Conservation (phyloP, 345 rosid species). For the Hibiscus mutabilis region DNA sequence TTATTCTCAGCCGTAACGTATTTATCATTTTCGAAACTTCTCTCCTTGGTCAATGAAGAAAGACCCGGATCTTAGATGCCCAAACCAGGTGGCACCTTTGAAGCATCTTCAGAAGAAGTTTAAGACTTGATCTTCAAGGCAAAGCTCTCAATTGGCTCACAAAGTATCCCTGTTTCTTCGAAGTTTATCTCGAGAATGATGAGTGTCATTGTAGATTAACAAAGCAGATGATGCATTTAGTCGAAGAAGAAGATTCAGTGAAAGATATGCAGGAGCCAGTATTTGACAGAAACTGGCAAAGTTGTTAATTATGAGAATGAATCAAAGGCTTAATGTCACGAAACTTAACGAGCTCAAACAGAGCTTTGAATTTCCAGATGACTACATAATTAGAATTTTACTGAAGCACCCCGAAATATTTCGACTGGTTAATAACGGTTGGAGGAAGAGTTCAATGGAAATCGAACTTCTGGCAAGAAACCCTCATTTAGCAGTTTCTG, state of each 20-base stretch:
- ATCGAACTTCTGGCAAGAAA: constrained; percentile 77
- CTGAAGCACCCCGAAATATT: constrained; percentile 56
- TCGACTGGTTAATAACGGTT: constrained; percentile 52
- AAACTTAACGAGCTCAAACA: constrained; percentile 67
- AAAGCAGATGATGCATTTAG: constrained; percentile 60
- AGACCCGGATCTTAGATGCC: constrained; percentile 72
- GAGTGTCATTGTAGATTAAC: constrained; percentile 64
- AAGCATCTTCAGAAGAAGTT: constrained; percentile 79
- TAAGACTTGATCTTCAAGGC: constrained; percentile 91
- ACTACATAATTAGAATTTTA: constrained; percentile 65
- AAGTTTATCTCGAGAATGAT: constrained; percentile 47
- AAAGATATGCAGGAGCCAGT: constrained; percentile 63
- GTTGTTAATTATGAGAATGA: constrained; percentile 75
- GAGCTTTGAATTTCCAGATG: constrained; percentile 78
- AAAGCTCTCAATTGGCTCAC: constrained; percentile 86
- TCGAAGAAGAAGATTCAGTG: constrained; percentile 69
- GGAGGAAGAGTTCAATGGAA: constrained; percentile 91
- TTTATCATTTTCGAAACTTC: constrained; percentile 36
- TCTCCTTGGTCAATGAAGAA: constrained; percentile 88
- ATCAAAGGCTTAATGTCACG: constrained; percentile 62
- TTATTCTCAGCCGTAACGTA: constrained; percentile 11
- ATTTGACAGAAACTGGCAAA: constrained; percentile 49
- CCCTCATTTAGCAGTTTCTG: too few relatives aligned
- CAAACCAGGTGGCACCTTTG: constrained; percentile 50
- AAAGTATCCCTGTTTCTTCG: constrained; percentile 85